Evolutionary conservation across 345 rosid genomes (phyloP).

Genomic region (Cardamine resedifolia): DNA sequence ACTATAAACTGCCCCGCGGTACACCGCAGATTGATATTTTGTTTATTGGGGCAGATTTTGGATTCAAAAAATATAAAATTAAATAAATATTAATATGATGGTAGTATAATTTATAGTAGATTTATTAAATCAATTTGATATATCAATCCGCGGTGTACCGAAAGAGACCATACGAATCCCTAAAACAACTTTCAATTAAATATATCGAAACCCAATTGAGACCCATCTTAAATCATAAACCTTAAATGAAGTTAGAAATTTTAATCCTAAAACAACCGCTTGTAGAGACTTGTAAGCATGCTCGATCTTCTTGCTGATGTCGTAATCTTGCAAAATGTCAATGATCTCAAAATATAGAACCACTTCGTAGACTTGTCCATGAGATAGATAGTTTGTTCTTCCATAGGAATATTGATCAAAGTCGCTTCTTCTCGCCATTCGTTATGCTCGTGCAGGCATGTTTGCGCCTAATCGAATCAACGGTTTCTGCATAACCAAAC

Average conservation of each 20-base stretch:
- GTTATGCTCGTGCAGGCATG: conserved; percentile 97
- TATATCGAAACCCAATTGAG: neutral
- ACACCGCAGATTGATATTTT: no score
- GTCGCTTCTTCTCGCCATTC: conserved; percentile 76
- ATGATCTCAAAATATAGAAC: conserved; percentile 89
- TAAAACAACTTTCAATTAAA: neutral
- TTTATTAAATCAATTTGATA: no score
- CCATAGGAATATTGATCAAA: conserved; percentile 78
- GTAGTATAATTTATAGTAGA: no score
- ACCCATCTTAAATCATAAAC: neutral
- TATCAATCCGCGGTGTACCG: no score
- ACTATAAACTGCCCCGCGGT: no score
- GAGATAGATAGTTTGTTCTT: conserved; percentile 55
- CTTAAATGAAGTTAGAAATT: neutral
- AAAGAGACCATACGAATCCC: no score
- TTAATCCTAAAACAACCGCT: no score
- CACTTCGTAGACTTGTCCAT: conserved; percentile 71
- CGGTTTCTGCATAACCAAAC: conserved; percentile 58
- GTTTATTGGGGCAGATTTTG: no score
- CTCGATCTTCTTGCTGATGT: conserved; percentile 89
- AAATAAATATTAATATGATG: no score
- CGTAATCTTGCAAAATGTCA: conserved; percentile 93
- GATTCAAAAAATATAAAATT: no score
- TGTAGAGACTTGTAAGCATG: conserved; percentile 93
- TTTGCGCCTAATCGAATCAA: conserved; percentile 89